phyloP scores from a whole-genome alignment of 2,329 filamentous ascomycete species.

The Fusarium scirpi region DNA sequence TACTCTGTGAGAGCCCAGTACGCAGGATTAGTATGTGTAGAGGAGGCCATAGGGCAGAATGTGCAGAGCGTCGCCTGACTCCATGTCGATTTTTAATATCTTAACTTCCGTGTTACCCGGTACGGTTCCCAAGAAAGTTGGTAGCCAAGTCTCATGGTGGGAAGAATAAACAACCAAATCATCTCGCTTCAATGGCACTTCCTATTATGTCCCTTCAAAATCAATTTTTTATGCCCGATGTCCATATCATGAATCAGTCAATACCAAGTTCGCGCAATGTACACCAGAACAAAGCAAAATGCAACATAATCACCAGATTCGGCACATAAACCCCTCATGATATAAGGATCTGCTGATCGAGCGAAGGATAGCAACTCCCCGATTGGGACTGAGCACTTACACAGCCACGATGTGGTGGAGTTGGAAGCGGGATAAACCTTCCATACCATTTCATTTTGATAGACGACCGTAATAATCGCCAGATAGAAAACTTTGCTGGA shows the following conservation, averaged over 20 bases:
- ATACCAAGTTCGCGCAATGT: neutral
- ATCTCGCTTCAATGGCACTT: neutral
- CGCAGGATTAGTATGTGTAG: neutral
- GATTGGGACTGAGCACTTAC: conserved; percentile 24
- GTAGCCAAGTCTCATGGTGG: neutral
- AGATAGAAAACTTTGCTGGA: neutral
- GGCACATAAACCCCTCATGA: neutral
- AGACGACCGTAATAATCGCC: neutral
- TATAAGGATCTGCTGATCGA: neutral
- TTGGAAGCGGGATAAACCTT: conserved; percentile 4
- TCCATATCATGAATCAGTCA: neutral
- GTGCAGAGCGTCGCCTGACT: conserved; percentile 1
- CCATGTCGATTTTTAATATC: neutral
- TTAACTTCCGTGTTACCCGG: neutral
- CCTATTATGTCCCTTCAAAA: neutral
- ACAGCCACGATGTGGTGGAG: conserved; percentile 36
- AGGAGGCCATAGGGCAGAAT: neutral
- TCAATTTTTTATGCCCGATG: neutral
- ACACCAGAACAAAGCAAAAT: neutral
- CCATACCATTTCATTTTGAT: neutral
- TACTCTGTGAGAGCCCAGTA: neutral
- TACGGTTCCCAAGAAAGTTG: neutral
- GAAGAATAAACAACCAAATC: neutral
- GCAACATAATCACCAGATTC: neutral
- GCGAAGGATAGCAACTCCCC: conserved; percentile 1